These are phyloP conservation scores for Cephalotrichum gorgonifer DNA, from an alignment of 2,329 filamentous ascomycete species.

Conservation along the genomic window DNA sequence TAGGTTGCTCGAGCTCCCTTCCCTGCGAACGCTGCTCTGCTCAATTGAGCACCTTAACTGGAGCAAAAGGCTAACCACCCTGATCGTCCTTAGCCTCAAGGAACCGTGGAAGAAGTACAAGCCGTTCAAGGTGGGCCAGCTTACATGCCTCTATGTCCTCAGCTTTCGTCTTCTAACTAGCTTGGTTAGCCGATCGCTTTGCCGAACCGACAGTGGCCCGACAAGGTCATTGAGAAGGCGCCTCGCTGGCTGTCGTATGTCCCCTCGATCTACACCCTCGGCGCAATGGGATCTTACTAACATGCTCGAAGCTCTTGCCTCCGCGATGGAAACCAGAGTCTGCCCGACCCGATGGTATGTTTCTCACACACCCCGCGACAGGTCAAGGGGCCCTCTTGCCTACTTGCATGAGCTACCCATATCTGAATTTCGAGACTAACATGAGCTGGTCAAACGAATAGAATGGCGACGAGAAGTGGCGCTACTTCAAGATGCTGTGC, in stretches of 20 bases:
- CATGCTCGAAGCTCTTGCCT: slow-evolving; percentile 24
- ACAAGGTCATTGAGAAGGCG: slow-evolving; percentile 70
- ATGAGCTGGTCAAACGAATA: slow-evolving; percentile 22
- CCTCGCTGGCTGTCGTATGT: slow-evolving; percentile 70
- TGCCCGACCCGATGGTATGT: slow-evolving; percentile 81
- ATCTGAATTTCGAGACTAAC: neutral
- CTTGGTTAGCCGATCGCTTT: slow-evolving; percentile 41
- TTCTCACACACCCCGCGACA: neutral
- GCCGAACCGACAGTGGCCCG: slow-evolving; percentile 71
- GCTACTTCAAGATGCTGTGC: slow-evolving; percentile 89
- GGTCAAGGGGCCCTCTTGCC: slow-evolving; percentile 1
- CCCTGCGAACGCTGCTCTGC: neutral
- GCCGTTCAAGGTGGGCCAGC: slow-evolving; percentile 10
- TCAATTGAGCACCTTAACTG: neutral
- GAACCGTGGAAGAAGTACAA: slow-evolving; percentile 10
- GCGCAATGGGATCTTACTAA: slow-evolving; percentile 1
- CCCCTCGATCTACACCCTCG: neutral
- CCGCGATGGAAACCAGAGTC: slow-evolving; percentile 87
- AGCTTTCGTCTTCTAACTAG: neutral
- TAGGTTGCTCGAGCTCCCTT: neutral
- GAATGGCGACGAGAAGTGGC: slow-evolving; percentile 92
- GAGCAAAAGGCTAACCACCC: neutral
- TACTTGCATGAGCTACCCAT: neutral
- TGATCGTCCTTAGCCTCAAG: neutral
- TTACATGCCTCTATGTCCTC: neutral